Percentiles rank a stretch among this genome's conserved stretches.
Conservation (phyloP, 2,329 filamentous ascomycete genomes). For the Aspergillus oerlinghausenensis region DNA sequence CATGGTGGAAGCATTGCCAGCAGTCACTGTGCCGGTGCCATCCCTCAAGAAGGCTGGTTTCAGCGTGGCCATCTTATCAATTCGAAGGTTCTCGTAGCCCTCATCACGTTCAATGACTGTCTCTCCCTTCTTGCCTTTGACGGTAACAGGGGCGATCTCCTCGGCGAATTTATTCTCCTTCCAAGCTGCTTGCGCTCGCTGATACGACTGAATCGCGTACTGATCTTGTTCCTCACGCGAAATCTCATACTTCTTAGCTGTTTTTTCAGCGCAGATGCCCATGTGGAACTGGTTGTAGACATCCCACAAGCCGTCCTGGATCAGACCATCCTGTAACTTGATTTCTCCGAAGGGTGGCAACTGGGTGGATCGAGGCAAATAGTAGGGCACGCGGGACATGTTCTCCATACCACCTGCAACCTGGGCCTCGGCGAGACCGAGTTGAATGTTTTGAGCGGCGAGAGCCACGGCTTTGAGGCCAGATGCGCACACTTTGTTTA, state of each 20-base stretch:
- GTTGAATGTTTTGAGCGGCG: conserved; percentile 89
- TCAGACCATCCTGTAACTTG: conserved; percentile 82
- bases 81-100: conserved; percentile 79
- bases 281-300: conserved; percentile 97
- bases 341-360: conserved; percentile 82
- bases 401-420: conserved; percentile 97
- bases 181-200: conserved; percentile 88
- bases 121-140: conserved; percentile 79
- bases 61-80: conserved; percentile 77
- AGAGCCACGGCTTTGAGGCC: conserved; percentile 88
- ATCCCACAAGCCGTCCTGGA: conserved; percentile 93
- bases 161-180: conserved; percentile 75
- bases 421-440: conserved; percentile 82
- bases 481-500: conserved; percentile 98
- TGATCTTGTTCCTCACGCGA: conserved; percentile 83
- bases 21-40: conserved; percentile 84
- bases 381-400: conserved; percentile 93
- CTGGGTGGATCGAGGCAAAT: conserved; percentile 74
- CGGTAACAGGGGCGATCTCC: conserved; percentile 82
- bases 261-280: conserved; percentile 94
- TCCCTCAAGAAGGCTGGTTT: conserved; percentile 89
- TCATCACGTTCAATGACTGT: conserved; percentile 77
- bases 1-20: conserved; percentile 88
- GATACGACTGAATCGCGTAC: conserved; percentile 85
- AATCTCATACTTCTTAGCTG: conserved; percentile 79